Percentiles rank a stretch among this genome's conserved stretches.
phyloP scores from a whole-genome alignment of 1,284 basidiomycete genomes.

The Sporisorium graminicola region DNA sequence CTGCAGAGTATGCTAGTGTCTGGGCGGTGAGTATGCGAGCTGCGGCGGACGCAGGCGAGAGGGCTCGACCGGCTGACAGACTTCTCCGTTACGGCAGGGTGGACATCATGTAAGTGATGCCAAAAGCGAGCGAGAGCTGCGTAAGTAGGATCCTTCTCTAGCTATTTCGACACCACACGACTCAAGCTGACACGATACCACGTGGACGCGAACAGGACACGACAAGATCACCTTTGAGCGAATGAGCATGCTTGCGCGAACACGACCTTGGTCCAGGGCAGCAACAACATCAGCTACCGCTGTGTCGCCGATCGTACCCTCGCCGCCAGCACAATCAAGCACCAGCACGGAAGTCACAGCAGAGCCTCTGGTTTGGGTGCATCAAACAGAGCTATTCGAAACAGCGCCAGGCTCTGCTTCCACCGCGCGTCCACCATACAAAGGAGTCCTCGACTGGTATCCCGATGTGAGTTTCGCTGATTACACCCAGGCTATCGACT shows the following conservation, averaged over 20 bases:
- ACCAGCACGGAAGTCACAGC: background rate
- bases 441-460: constrained; percentile 55
- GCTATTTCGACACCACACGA: background rate
- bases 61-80: no score
- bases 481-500: background rate
- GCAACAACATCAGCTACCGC: background rate
- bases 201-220: constrained; percentile 6
- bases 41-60: no score
- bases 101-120: constrained; percentile 57
- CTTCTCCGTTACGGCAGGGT: constrained; percentile 16
- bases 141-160: constrained; percentile 2
- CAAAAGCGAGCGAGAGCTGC: constrained; percentile 29
- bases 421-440: constrained; percentile 15
- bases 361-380: constrained; percentile 57
- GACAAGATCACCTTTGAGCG: constrained; percentile 49
- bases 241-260: constrained; percentile 29
- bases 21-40: constrained; percentile 43
- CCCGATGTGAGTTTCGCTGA: constrained; percentile 45
- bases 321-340: background rate
- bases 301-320: background rate
- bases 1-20: constrained; percentile 46
- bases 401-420: background rate
- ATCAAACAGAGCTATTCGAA: constrained; percentile 57
- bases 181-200: background rate
- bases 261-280: constrained; percentile 22